These are phyloP conservation scores for Ophiostoma tasmaniense DNA, from an alignment of 2,329 filamentous ascomycete species.

Conservation along the genomic window DNA sequence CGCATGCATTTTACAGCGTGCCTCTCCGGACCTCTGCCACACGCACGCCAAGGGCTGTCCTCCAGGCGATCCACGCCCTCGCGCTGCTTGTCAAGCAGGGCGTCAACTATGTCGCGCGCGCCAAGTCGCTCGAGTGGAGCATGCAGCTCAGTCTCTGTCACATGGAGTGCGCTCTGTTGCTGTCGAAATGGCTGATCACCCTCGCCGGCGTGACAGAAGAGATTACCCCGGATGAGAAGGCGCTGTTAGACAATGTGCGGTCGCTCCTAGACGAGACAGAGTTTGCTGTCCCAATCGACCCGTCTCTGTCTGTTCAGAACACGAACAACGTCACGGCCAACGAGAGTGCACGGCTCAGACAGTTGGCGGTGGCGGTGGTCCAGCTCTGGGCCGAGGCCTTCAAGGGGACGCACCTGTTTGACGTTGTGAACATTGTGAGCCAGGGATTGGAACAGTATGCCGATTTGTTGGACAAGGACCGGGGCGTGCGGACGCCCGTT, in stretches of 20 bases:
- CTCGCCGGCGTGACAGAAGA: conserved; percentile 30
- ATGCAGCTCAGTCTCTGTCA: conserved; percentile 55
- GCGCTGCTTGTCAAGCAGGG: conserved; percentile 58
- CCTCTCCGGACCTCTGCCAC: conserved; percentile 49
- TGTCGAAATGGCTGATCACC: conserved; percentile 54
- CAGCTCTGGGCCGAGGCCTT: conserved; percentile 55
- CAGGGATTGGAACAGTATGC: conserved; percentile 49
- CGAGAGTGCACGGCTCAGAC: conserved; percentile 44
- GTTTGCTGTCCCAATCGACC: conserved; percentile 52
- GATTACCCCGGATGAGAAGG: conserved; percentile 41
- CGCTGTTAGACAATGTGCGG: conserved; percentile 47
- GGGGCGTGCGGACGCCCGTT: background rate
- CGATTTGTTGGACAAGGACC: conserved; percentile 43
- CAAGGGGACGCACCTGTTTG: conserved; percentile 53
- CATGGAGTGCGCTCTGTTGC: conserved; percentile 52
- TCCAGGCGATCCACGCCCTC: conserved; percentile 60
- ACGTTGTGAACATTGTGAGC: conserved; percentile 51
- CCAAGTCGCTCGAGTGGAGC: conserved; percentile 54
- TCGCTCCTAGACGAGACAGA: conserved; percentile 55
- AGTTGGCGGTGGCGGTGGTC: conserved; percentile 50
- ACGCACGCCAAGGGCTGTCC: conserved; percentile 47
- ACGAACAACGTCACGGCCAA: conserved; percentile 27
- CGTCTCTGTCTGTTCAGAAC: conserved; percentile 32
- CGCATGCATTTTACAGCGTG: conserved; percentile 49
- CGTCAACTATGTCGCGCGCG: conserved; percentile 53